A percentile compares a stretch with the other conserved stretches of the same genome.
Conservation (phyloP, 2,329 filamentous ascomycete species). For the Aspergillus nomiae region DNA sequence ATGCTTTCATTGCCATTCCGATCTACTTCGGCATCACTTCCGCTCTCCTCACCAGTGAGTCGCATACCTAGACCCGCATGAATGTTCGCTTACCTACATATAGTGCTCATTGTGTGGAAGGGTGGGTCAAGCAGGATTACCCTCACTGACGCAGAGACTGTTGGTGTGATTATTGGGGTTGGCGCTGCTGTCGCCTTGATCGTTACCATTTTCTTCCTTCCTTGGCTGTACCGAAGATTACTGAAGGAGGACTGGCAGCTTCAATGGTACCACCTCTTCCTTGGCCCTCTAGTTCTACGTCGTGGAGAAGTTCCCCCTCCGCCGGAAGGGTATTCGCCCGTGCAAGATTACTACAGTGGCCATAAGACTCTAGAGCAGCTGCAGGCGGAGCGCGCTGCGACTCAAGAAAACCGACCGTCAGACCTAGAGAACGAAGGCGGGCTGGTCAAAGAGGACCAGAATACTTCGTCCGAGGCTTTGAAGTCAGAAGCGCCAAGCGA, state of each 20-base stretch:
- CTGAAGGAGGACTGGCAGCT: conserved; percentile 20
- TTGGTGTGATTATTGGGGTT: conserved; percentile 17
- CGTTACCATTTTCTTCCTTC: conserved; percentile 13
- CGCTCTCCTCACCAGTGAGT: conserved; percentile 18
- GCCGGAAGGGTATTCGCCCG: conserved; percentile 6
- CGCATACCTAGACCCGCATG: neutral
- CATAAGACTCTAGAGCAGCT: conserved; percentile 22
- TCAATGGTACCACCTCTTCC: conserved; percentile 15
- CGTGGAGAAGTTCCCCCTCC: conserved; percentile 17
- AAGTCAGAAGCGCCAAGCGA: neutral
- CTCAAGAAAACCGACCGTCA: conserved; percentile 4
- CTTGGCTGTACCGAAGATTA: conserved; percentile 19
- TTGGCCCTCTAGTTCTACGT: conserved; percentile 19
- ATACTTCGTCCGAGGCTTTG: neutral
- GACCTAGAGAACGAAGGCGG: conserved; percentile 1
- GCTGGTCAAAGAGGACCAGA: neutral
- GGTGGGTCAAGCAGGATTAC: conserved; percentile 18
- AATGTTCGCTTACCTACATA: neutral
- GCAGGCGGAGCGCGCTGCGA: conserved; percentile 12
- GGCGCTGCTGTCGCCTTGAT: conserved; percentile 15
- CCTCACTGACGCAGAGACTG: conserved; percentile 13
- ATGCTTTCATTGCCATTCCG: conserved; percentile 16
- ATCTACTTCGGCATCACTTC: conserved; percentile 21
- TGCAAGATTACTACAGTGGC: conserved; percentile 21
- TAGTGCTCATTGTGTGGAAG: conserved; percentile 26